Percentiles rank a stretch among this genome's conserved stretches.
Conservation (phyloP, 495 filamentous ascomycete genomes). For the Trichoderma reesei region DNA sequence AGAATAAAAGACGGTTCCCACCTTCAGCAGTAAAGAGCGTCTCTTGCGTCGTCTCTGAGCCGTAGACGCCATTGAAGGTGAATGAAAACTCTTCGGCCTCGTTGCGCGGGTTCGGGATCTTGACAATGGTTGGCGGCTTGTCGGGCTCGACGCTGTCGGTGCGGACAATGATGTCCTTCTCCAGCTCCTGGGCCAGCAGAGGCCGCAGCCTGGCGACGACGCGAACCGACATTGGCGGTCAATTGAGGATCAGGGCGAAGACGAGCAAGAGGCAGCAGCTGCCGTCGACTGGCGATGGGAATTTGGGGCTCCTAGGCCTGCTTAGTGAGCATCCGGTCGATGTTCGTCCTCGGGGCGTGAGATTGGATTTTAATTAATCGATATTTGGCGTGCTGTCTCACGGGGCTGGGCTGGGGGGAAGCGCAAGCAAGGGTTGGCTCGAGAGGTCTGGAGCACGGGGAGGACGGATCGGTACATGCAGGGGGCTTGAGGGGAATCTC, state of each 20-base stretch:
- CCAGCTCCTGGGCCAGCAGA: conserved; percentile 69
- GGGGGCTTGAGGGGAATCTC: not conserved
- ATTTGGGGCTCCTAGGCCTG: not conserved
- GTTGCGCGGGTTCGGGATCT: conserved; percentile 93
- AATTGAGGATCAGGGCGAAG: not conserved
- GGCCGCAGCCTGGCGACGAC: conserved; percentile 87
- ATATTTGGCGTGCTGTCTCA: not conserved
- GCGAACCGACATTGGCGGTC: conserved; percentile 55
- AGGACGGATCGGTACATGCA: not conserved
- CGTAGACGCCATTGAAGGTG: conserved; percentile 91
- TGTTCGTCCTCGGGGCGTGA: not conserved
- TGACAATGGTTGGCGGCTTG: conserved; percentile 53
- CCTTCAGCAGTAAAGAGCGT: conserved; percentile 82
- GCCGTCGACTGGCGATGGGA: not conserved
- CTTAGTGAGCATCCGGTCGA: conserved; percentile 3
- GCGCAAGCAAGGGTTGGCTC: not conserved
- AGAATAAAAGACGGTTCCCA: conserved; percentile 24
- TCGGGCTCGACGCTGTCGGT: conserved; percentile 49
- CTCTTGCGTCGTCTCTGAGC: conserved; percentile 66
- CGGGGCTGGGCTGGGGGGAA: not conserved
- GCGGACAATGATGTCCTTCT: conserved; percentile 74
- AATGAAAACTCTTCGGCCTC: conserved; percentile 85
- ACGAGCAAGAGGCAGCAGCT: not conserved
- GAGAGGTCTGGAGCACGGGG: not conserved
- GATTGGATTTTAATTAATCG: not conserved